Base-by-base conservation (phyloP, 1,284 basidiomycete species). In the Pseudozyma thailandica region DNA sequence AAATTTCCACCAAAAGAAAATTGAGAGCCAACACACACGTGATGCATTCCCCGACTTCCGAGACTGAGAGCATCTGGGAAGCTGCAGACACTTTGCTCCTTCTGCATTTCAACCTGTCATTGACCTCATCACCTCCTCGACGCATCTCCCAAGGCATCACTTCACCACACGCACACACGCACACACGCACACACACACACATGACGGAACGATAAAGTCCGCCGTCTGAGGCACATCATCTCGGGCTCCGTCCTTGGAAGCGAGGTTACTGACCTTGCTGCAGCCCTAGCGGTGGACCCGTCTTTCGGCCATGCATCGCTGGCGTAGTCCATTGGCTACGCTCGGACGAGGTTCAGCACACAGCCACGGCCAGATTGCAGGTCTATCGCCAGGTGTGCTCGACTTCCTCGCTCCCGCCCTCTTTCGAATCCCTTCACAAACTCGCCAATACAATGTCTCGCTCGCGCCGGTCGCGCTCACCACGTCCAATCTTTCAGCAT, bases 321-420 rank as follows among this genome's bases (percentile, higher is more conserved):
- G 47, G 52, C 52, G 33, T 31, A 47, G 20, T 12, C 50, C 56
- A 7, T 35, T 60, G 20, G 33, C 48, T 18, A 12, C 30, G 27
- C 43, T 66, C 6, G 39, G 49, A 4, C 51, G 41, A 33, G 21
- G 46, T 33, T 49, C 7, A 23, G n/a, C n/a, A n/a, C n/a, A n/a
- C n/a, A n/a, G n/a, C n/a, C n/a, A n/a, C n/a, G n/a, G n/a, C n/a
- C n/a, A n/a, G n/a, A n/a, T n/a, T n/a, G n/a, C n/a, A n/a, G n/a
- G n/a, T n/a, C n/a, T n/a, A n/a, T n/a, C n/a, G n/a, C n/a, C n/a
- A n/a, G n/a, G 23, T 13, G 13, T 59, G 1, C 56, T 45, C 10
- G 63, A 66, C 41, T 66, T 66, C 9, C 43, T 66, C 12, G 63
- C 52, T 25, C 63, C 63, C 12, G 42, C 50, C 23, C 41, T 58